Evolutionary conservation across 306 rosid species (phyloP).

Genomic region (Vigna mungo): DNA sequence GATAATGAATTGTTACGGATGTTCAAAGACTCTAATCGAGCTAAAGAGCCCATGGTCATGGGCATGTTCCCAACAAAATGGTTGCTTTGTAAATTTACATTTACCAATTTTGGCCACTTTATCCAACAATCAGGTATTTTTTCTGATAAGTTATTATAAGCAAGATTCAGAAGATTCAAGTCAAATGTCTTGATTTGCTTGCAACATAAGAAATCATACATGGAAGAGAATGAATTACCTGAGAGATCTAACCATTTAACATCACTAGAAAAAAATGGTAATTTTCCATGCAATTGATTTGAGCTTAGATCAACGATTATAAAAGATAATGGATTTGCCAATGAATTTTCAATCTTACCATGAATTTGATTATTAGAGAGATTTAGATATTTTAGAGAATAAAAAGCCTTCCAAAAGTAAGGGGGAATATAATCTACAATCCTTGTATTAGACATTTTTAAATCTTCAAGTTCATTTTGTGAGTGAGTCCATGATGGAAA

Average conservation of each 20-base stretch:
- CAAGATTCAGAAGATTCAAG: slow-evolving; percentile 1
- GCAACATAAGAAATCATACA: not conserved
- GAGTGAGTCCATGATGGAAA: slow-evolving; percentile 41
- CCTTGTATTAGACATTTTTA: slow-evolving; percentile 25
- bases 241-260: not conserved
- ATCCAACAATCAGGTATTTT: slow-evolving; percentile 35
- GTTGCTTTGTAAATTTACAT: slow-evolving; percentile 1
- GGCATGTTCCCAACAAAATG: slow-evolving; percentile 17
- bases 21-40: not conserved
- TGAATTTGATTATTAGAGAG: slow-evolving; percentile 37
- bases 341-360: not conserved
- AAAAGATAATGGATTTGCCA: not conserved
- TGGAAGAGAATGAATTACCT: slow-evolving; percentile 9
- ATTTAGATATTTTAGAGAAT: not conserved
- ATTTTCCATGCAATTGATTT: slow-evolving; percentile 1
- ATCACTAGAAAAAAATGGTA: not conserved
- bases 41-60: not conserved
- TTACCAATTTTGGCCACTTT: not conserved
- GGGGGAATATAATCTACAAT: slow-evolving; percentile 12
- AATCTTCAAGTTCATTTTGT: not conserved
- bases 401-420: not conserved
- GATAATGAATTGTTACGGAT: slow-evolving; percentile 1
- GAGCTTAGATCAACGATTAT: not conserved
- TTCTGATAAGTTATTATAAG: slow-evolving; percentile 31
- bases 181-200: not conserved